Evolutionary conservation across 805 yeast species (phyloP), one percentile per base, ranked within the genome.

Genomic region (Metschnikowia henanensis): DNA sequence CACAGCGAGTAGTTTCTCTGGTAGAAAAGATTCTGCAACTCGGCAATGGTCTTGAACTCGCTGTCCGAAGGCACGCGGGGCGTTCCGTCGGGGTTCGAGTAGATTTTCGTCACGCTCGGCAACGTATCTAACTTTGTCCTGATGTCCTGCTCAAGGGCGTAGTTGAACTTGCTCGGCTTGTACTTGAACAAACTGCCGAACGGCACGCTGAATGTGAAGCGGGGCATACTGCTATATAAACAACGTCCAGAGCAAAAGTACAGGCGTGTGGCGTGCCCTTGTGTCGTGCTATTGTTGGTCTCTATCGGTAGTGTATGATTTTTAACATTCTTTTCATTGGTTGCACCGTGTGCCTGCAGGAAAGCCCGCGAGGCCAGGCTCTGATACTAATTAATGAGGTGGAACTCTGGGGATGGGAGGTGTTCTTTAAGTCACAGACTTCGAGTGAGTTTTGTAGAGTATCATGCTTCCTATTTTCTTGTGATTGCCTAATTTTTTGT

Each of bases 31-130:
- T 77, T 71, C 52, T 83, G 85, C 56, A 87, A 73, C 53, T 79
- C 84, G 17, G 92, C 89, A 43, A 87, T 79, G 35, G 79, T 78
- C 64, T 84, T 80, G 58, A 86, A 74, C 67, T 87, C 94, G 30
- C 68, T 65, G 57, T 87, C 95, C 22, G 75, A 63, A 37, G 90
- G 92, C 18, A 72, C 77, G 52, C 90, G 75, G 41, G 83, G 77
- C 9, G 88, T 68, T 6, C 95, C 95, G 60, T 87, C 92, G 38
- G 84, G 76, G 62, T 84, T 83, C 59, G 83, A 79, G 64, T 81
- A 87, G 51, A 85, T 72, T 59, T 80, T 77, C 44, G 83, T 76
- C 25, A 84, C 77, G 22, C 81, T 75, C 20, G 90, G 84, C 43
- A 86, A 72, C 19, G 78, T 62, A 57, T 80, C 82, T 54, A 87